These are phyloP conservation scores for Penicillium freii DNA, from an alignment of 2,329 filamentous ascomycete species.

Conservation along the genomic window DNA sequence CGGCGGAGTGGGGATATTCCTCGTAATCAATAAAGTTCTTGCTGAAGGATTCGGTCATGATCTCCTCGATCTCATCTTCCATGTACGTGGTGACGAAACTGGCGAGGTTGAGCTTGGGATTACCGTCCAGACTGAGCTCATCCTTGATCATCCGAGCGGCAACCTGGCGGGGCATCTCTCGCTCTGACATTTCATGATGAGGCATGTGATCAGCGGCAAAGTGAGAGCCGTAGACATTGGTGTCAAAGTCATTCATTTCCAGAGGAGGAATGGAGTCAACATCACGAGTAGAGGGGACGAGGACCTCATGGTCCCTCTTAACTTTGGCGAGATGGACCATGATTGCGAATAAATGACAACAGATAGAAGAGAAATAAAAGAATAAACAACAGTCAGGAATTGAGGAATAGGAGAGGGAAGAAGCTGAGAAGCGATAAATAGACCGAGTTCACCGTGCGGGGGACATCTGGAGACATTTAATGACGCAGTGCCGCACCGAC, in stretches of 20 bases:
- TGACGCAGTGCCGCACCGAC: not conserved
- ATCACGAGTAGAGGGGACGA: slow-evolving; percentile 38
- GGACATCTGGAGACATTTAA: not conserved
- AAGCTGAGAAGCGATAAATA: not conserved
- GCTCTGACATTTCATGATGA: slow-evolving; percentile 79
- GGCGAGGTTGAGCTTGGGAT: slow-evolving; percentile 78
- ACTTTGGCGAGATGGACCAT: slow-evolving; percentile 47
- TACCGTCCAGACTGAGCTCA: slow-evolving; percentile 85
- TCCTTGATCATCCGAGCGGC: slow-evolving; percentile 98
- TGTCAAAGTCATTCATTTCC: slow-evolving; percentile 56
- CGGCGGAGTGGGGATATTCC: slow-evolving; percentile 75
- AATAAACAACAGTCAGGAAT: not conserved
- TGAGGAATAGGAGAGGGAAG: not conserved
- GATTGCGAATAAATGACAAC: slow-evolving; percentile 9
- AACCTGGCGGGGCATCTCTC: slow-evolving; percentile 84
- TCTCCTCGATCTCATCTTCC: slow-evolving; percentile 93
- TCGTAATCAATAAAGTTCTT: slow-evolving; percentile 96
- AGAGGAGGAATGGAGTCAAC: slow-evolving; percentile 39
- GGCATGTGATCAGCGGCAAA: slow-evolving; percentile 82
- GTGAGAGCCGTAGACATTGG: slow-evolving; percentile 82
- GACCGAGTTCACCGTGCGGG: not conserved
- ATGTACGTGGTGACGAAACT: slow-evolving; percentile 96
- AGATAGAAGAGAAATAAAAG: not conserved
- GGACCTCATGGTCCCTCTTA: slow-evolving; percentile 38
- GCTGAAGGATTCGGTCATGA: slow-evolving; percentile 87